Evolutionary conservation across 2,329 filamentous ascomycete genomes (phyloP), one percentile per base, ranked within the genome.

Genomic region (Ophiosphaerella korrae): DNA sequence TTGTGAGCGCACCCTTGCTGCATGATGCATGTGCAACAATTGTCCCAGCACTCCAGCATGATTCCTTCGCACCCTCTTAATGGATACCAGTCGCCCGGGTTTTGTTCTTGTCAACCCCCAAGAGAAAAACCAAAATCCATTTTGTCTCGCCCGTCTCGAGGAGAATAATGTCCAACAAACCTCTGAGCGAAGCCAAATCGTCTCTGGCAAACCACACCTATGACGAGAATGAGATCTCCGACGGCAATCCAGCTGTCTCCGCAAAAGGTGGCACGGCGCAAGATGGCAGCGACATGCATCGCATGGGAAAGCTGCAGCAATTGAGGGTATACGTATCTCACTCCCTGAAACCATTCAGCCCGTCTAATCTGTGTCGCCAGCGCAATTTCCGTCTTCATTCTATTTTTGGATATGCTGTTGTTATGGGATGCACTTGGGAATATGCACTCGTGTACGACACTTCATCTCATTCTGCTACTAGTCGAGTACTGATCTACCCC

Each of bases 261-360:
- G 16, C 21, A 13, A 44, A 44, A 36, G 21, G 18, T 5, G 42
- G 42, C 21, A 44, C 42, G 13, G 21, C 14, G 5, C 14, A 21
- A 16, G 62, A 63, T 48, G 46, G 50, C n/a, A 42, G 18, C 3
- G 58, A 62, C 29, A 61, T 63, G 60, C 23, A 59, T 14, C 60
- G 60, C 18, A 61, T 63, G 58, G 60, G 60, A 13, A 63, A 63
- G 32, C 14, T 50, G 23, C 60, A 59, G 31, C 38, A 53, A 34
- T 38, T 59, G 13, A 51, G 55, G 23, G 58, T 60, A 36, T 18
- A 43, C 37, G 36, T 21, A 4, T 29, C 26, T 29, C 26, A 29
- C 26, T 29, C 26, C 26, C 26, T 29, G 26, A 29, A 29, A 29
- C 26, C 26, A 29, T 29, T 29, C 26, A 29, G 26, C 11, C 26